These are phyloP conservation scores for Clonostachys rosea DNA, from an alignment of 2,329 filamentous ascomycete species.

Conservation along the genomic window DNA sequence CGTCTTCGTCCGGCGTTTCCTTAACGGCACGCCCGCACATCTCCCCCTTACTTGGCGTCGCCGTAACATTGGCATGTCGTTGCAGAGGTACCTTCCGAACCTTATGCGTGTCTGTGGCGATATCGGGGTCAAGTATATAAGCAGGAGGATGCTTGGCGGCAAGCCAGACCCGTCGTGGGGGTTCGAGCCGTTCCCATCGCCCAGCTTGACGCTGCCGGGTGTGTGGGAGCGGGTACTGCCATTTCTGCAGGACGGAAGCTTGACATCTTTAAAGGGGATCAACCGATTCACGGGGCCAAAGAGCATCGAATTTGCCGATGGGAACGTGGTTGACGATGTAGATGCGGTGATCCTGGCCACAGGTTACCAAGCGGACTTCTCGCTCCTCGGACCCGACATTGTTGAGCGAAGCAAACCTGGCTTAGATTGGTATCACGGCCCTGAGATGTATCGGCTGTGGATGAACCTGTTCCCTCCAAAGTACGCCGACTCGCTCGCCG, in stretches of 20 bases:
- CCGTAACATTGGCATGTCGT: slow-evolving; percentile 16
- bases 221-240: slow-evolving; percentile 17
- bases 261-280: slow-evolving; percentile 21
- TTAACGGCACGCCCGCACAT: slow-evolving; percentile 26
- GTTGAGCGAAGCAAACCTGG: slow-evolving; percentile 19
- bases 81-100: slow-evolving; percentile 15
- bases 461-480: slow-evolving; percentile 37
- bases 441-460: slow-evolving; percentile 27
- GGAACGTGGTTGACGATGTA: slow-evolving; percentile 13
- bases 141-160: slow-evolving; percentile 7
- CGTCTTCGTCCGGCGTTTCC: slow-evolving; percentile 7
- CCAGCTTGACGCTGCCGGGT: slow-evolving; percentile 14
- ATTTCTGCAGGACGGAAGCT: slow-evolving; percentile 27
- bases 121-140: slow-evolving; percentile 4
- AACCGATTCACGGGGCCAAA: slow-evolving; percentile 12
- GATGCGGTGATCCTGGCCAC: slow-evolving; percentile 26
- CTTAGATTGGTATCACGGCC: slow-evolving; percentile 13
- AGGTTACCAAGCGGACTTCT: slow-evolving; percentile 24
- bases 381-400: slow-evolving; percentile 15
- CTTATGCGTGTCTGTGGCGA: slow-evolving; percentile 11
- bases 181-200: slow-evolving; percentile 13
- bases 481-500: slow-evolving; percentile 35
- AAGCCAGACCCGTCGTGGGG: slow-evolving; percentile 18
- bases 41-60: slow-evolving; percentile 23
- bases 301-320: slow-evolving; percentile 19